These are phyloP conservation scores for Ganoderma meredithae DNA, from an alignment of 1,284 basidiomycete genomes.

Conservation along the genomic window DNA sequence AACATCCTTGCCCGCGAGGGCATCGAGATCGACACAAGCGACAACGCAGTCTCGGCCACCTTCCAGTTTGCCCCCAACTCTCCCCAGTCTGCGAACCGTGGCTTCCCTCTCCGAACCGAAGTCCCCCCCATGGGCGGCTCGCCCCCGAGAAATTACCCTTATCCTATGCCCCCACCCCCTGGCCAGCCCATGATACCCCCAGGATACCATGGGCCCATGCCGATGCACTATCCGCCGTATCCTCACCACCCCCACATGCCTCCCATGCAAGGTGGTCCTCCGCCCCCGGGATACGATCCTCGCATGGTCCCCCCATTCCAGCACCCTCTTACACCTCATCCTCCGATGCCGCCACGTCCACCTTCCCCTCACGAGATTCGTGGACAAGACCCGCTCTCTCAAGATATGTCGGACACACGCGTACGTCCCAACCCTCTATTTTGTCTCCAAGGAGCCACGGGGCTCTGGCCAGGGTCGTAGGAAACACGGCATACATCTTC, in stretches of 20 bases:
- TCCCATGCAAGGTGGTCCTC: slow-evolving; percentile 44
- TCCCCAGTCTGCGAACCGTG: slow-evolving; percentile 33
- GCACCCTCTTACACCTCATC: slow-evolving; percentile 47
- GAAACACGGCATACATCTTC: no score
- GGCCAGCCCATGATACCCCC: slow-evolving; percentile 41
- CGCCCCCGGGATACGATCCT: slow-evolving; percentile 55
- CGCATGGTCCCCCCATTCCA: slow-evolving; percentile 64
- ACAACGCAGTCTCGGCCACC: slow-evolving; percentile 41
- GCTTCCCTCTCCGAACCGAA: slow-evolving; percentile 43
- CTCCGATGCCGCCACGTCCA: slow-evolving; percentile 42
- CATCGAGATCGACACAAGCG: slow-evolving; percentile 57
- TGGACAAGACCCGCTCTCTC: slow-evolving; percentile 77
- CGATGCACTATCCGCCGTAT: slow-evolving; percentile 43
- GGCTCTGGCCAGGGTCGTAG: no score
- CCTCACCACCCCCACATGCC: slow-evolving; percentile 35
- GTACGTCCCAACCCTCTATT: slow-evolving; percentile 41
- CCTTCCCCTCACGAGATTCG: slow-evolving; percentile 55
- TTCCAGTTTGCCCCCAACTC: slow-evolving; percentile 48
- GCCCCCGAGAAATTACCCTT: slow-evolving; percentile 41
- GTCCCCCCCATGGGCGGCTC: slow-evolving; percentile 42
- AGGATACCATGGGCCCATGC: slow-evolving; percentile 35
- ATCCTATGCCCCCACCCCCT: slow-evolving; percentile 38
- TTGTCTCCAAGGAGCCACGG: neutral
- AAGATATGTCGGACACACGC: slow-evolving; percentile 77
- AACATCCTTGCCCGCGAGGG: slow-evolving; percentile 69